phyloP scores from a whole-genome alignment of 805 yeast genomes.

The Candida coquimbonensis region DNA sequence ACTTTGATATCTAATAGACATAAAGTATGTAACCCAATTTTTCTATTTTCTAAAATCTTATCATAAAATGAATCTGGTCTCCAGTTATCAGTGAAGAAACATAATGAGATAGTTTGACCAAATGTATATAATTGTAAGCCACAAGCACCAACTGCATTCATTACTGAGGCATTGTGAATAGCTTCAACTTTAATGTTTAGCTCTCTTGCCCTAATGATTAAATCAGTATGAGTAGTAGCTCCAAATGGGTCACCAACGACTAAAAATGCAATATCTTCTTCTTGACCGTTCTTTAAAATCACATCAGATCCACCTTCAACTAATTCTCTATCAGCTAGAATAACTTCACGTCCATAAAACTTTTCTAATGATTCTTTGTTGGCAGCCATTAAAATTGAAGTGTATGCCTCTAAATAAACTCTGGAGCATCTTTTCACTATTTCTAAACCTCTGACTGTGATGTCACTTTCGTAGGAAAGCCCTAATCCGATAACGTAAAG shows the following conservation, averaged over 20 bases:
- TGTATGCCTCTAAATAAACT: slow-evolving; percentile 93
- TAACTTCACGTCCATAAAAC: slow-evolving; percentile 79
- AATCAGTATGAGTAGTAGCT: slow-evolving; percentile 96
- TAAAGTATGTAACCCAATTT: slow-evolving; percentile 85
- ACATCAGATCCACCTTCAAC: slow-evolving; percentile 87
- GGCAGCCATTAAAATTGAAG: slow-evolving; percentile 93
- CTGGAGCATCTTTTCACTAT: slow-evolving; percentile 76
- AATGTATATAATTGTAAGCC: slow-evolving; percentile 91
- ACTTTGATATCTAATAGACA: slow-evolving; percentile 89
- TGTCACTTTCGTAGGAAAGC: slow-evolving; percentile 79
- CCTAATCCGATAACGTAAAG: slow-evolving; percentile 89
- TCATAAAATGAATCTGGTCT: slow-evolving; percentile 93
- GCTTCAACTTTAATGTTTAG: slow-evolving; percentile 69
- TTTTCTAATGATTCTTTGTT: slow-evolving; percentile 64
- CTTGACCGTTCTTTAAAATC: slow-evolving; percentile 69
- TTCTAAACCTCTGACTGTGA: slow-evolving; percentile 91
- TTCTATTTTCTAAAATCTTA: slow-evolving; percentile 83
- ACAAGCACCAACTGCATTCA: slow-evolving; percentile 98
- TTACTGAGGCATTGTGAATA: slow-evolving; percentile 92
- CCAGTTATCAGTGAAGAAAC: slow-evolving; percentile 93
- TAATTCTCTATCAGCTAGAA: slow-evolving; percentile 88
- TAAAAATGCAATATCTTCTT: slow-evolving; percentile 82
- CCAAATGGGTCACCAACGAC: slow-evolving; percentile 98
- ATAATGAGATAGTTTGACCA: slow-evolving; percentile 96
- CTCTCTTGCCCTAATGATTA: slow-evolving; percentile 87